Conservation (phyloP, 768 basidiomycete species). For the Gloeopeniophorella convolvens region DNA sequence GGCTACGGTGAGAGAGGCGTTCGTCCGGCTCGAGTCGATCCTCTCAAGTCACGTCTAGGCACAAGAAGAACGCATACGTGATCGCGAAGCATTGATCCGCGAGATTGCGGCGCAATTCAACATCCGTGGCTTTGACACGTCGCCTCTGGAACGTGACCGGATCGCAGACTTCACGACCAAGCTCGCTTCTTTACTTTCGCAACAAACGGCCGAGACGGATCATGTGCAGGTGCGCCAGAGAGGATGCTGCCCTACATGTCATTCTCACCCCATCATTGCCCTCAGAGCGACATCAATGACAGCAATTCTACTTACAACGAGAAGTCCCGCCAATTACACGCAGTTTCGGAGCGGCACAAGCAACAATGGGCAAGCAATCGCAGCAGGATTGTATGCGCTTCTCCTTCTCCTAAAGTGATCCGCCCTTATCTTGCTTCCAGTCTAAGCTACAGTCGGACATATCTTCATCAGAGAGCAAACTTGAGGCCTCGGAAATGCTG, state of each 20-base stretch:
- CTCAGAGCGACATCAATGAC: constrained; percentile 45
- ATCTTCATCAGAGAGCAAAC: constrained; percentile 41
- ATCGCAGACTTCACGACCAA: constrained; percentile 66
- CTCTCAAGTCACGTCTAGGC: constrained; percentile 37
- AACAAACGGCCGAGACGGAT: constrained; percentile 58
- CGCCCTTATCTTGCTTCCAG: not conserved
- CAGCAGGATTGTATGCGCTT: constrained; percentile 48
- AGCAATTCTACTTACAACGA: constrained; percentile 62
- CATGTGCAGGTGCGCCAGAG: constrained; percentile 49
- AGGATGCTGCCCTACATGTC: not conserved
- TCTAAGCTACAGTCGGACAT: constrained; percentile 40
- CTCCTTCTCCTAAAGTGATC: not conserved
- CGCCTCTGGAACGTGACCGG: constrained; percentile 64
- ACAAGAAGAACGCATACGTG: constrained; percentile 60
- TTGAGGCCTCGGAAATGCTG: constrained; percentile 52
- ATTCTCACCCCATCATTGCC: not conserved
- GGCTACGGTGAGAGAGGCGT: constrained; percentile 48
- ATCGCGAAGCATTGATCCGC: constrained; percentile 69
- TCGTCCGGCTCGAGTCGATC: not conserved
- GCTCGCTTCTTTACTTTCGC: constrained; percentile 55
- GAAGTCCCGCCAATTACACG: constrained; percentile 50
- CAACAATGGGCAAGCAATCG: constrained; percentile 45
- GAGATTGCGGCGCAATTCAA: constrained; percentile 60
- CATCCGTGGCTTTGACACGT: constrained; percentile 68
- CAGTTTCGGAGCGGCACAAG: constrained; percentile 47